Base-by-base conservation (phyloP, 805 yeast genomes). In the Nakazawaea ernobii region DNA sequence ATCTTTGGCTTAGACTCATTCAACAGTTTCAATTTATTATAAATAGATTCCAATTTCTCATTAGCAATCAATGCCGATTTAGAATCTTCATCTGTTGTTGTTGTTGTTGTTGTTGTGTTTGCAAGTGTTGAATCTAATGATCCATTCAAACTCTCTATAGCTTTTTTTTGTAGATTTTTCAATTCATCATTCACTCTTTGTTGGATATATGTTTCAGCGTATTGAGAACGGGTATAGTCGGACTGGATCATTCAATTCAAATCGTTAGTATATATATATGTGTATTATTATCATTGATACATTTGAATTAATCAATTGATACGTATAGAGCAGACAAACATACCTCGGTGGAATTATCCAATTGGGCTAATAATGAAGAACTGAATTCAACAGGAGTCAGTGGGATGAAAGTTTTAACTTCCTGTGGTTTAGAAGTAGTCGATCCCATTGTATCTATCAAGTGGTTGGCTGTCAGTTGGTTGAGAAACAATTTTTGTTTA, bases 181-280 rank as follows among this genome's bases (percentile, higher is more conserved):
- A 86, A 69, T 55, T 77, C 82, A 48, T 74, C 73, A 41, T 77
- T 66, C 33, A 86, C 85, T 59, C 84, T 72, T 47, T 80, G 79
- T 60, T 85, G 84, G 48, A 86, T 73, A 53, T 76, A 80, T 57
- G 76, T 77, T 46, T 82, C 85, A 17, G 84, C 77, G 58, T 77
- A 74, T 60, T 85, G 90, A 38, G 81, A 75, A 59, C 91, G 79
- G 7, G 89, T 75, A 60, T 75, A 85, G 60, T 84, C 85, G 1
- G 86, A 75, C 68, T n/a, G n/a, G n/a, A n/a, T n/a, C n/a, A n/a
- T n/a, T n/a, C n/a, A n/a, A n/a, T n/a, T 48, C 14, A 13, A 43
- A 26, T 8, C 15, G 42, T 35, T 39, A 35, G 44, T 45, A 32
- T n/a, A n/a, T n/a, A n/a, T n/a, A n/a, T n/a, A n/a, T n/a, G n/a